These are phyloP conservation scores for Kwoniella dejecticola DNA, from an alignment of 768 basidiomycete species.

Conservation along the genomic window DNA sequence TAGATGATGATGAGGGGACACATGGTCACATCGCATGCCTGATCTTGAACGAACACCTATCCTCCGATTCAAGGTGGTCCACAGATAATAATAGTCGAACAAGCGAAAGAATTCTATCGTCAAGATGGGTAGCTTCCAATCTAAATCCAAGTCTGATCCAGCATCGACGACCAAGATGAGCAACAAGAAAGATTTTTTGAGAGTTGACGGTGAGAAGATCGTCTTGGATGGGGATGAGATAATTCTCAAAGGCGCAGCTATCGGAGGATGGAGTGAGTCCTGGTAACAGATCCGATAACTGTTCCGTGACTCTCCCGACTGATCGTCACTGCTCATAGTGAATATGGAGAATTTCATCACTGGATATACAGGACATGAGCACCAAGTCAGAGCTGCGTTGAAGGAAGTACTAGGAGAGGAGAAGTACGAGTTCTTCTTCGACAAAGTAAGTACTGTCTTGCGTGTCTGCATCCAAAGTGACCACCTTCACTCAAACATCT, in stretches of 20 bases:
- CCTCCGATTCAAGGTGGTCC: no score
- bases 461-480: no score
- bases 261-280: constrained; percentile 67
- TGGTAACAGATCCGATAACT: not conserved
- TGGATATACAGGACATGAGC: constrained; percentile 78
- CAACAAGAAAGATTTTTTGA: constrained; percentile 28
- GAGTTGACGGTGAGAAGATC: constrained; percentile 37
- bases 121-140: constrained; percentile 13
- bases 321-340: no score
- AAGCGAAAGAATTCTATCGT: not conserved
- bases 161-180: not conserved
- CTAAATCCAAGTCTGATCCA: constrained; percentile 5
- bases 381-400: constrained; percentile 70
- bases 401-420: constrained; percentile 65
- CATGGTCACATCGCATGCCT: no score
- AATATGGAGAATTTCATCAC: constrained; percentile 63
- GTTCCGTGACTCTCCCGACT: no score
- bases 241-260: constrained; percentile 61
- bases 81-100: no score
- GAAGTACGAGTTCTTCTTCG: constrained; percentile 76
- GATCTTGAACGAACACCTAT: no score
- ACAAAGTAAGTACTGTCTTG: constrained; percentile 67
- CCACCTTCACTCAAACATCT: no score
- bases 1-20: no score
- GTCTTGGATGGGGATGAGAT: constrained; percentile 39